Evolutionary conservation across 2,329 filamentous ascomycete species (phyloP).

Genomic region (Aspergillus sp.): DNA sequence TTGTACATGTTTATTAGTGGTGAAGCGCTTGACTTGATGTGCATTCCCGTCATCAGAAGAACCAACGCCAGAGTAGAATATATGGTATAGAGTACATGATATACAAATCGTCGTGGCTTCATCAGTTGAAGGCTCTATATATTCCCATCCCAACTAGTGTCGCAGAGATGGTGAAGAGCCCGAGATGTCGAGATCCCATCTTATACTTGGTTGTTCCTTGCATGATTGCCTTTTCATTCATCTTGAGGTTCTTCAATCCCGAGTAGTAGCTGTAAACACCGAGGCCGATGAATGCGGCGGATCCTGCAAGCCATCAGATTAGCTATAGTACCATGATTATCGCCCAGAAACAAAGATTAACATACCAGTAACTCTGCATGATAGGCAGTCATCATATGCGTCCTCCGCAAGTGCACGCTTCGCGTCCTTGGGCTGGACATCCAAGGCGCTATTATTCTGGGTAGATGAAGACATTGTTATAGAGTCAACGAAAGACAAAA

Average conservation of each 20-base stretch:
- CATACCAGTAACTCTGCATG: constrained; percentile 72
- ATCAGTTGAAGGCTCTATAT: constrained; percentile 64
- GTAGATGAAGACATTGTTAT: constrained; percentile 40
- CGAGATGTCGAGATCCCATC: constrained; percentile 68
- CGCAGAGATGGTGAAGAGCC: constrained; percentile 68
- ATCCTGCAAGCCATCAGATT: constrained; percentile 53
- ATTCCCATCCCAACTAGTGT: constrained; percentile 69
- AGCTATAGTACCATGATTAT: not conserved
- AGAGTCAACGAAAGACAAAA: not conserved
- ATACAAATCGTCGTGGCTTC: not conserved
- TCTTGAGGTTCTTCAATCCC: constrained; percentile 69
- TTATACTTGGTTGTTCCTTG: constrained; percentile 70
- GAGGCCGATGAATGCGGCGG: constrained; percentile 72
- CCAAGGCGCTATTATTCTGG: constrained; percentile 50
- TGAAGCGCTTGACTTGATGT: not conserved
- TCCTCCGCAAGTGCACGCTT: constrained; percentile 55
- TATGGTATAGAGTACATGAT: constrained; percentile 6
- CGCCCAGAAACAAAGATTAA: constrained; percentile 17
- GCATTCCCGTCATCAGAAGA: not conserved
- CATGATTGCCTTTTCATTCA: constrained; percentile 63
- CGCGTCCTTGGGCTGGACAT: constrained; percentile 60
- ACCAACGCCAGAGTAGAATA: constrained; percentile 2
- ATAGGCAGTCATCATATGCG: constrained; percentile 63
- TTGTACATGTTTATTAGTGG: constrained; percentile 10
- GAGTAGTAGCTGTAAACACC: constrained; percentile 76